These are phyloP conservation scores for Calonectria pseudoturangicola DNA, from an alignment of 2,329 filamentous ascomycete genomes.

Conservation along the genomic window DNA sequence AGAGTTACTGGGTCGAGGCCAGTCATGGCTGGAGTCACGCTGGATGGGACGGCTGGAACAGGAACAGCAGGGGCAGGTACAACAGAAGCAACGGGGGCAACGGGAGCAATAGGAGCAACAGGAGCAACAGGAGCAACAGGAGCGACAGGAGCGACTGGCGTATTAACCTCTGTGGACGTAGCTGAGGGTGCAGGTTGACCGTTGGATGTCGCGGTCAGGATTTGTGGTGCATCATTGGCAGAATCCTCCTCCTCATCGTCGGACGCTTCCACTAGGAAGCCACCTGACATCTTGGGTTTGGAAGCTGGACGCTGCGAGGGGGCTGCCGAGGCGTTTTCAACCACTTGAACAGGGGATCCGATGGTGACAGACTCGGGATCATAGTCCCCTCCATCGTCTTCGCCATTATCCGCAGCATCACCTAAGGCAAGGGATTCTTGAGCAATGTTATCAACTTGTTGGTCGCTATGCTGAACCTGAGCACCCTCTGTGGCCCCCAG, in stretches of 20 bases:
- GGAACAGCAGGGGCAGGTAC: slow-evolving; percentile 48
- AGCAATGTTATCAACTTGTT: slow-evolving; percentile 71
- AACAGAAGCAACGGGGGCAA: slow-evolving; percentile 34
- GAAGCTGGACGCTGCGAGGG: slow-evolving; percentile 56
- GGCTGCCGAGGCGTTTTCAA: slow-evolving; percentile 55
- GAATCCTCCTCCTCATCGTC: slow-evolving; percentile 72
- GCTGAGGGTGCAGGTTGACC: slow-evolving; percentile 44
- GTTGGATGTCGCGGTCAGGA: slow-evolving; percentile 42
- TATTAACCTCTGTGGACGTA: slow-evolving; percentile 50
- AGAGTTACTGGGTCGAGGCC: slow-evolving; percentile 82
- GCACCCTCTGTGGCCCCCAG: slow-evolving; percentile 74
- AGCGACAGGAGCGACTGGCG: slow-evolving; percentile 39
- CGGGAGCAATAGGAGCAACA: slow-evolving; percentile 42
- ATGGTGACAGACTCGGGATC: slow-evolving; percentile 74
- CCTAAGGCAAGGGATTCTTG: slow-evolving; percentile 68
- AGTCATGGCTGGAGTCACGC: slow-evolving; percentile 62
- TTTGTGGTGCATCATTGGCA: slow-evolving; percentile 45
- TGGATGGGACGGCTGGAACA: slow-evolving; percentile 52
- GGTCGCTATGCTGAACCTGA: slow-evolving; percentile 73
- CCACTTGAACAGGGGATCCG: slow-evolving; percentile 62
- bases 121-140: slow-evolving; percentile 44
- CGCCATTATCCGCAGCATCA: slow-evolving; percentile 69
- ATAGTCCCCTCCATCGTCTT: slow-evolving; percentile 74
- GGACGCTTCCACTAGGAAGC: slow-evolving; percentile 76
- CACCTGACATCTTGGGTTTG: slow-evolving; percentile 77